Evolutionary conservation across 2,329 filamentous ascomycete species (phyloP), one percentile per base, ranked within the genome.

Genomic region (Colletotrichum limetticola): DNA sequence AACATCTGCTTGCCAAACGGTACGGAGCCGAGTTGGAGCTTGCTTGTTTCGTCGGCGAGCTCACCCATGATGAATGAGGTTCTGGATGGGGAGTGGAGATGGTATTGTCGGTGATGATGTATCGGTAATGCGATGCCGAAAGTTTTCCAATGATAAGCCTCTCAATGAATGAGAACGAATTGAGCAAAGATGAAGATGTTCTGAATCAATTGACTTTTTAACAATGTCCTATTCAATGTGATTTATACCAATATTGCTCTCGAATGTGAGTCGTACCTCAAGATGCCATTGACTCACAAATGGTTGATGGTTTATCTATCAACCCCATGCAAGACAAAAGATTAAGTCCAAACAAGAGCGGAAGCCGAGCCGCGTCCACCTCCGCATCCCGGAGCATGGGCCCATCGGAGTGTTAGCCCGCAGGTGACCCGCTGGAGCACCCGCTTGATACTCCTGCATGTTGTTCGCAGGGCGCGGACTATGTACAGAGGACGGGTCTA

Each of bases 1-100:
- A 87, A 86, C 77, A 93, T 75, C 0, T 72, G 68, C 49, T 78
- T 79, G 26, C 84, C 85, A 66, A 84, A 83, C 22, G 71, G 56
- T 22, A 8, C 1, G 14, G 60, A 52, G 2, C 53, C 19, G 6
- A 49, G 42, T 24, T 61, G 70, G 1, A 52, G 19, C 8, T 49
- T 42, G n/a, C 6, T n/a, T 11, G 46, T 16, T 24, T 65, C 60
- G 26, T 65, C 3, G 26, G 65, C 55, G 24, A 37, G 52, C 24
- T 72, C 58, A 1, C 58, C 68, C 72, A 74, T 74, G 30, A 35
- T 61, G 46, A n/a, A 6, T n/a, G 22, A 42, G 7, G 6, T 46
- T 26, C 57, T 58, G 12, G 11, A 42, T 14, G 22, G 19, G 55
- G 19, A 42, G 53, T 14, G 46, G 28, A 16, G 22, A 30, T 4